Percentiles rank a stretch among this genome's conserved stretches.
These are phyloP conservation scores for Collybia sp. DNA, from an alignment of 768 basidiomycete genomes.

Conservation along the genomic window DNA sequence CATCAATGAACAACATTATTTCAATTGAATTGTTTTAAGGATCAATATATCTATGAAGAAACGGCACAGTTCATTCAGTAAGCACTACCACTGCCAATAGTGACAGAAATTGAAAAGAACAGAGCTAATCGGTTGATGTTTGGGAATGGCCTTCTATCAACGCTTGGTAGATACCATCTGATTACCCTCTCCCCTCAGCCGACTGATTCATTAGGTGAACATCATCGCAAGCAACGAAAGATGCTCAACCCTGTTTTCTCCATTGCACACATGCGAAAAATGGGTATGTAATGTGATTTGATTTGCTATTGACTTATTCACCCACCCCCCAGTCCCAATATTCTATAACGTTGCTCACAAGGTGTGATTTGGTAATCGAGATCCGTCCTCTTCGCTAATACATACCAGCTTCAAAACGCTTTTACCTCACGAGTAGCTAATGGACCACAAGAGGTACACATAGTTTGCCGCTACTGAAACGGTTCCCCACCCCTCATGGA, in stretches of 20 bases:
- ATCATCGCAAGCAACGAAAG: conserved; percentile 36
- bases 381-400: not conserved
- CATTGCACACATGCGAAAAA: conserved; percentile 31
- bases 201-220: conserved; percentile 22
- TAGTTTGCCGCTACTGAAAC: no score
- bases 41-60: conserved; percentile 25
- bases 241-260: conserved; percentile 43
- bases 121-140: conserved; percentile 15
- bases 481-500: not conserved
- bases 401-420: conserved; percentile 18
- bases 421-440: conserved; percentile 16
- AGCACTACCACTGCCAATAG: not conserved
- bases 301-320: no score
- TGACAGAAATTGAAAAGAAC: not conserved
- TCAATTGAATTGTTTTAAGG: conserved; percentile 12
- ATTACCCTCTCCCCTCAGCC: not conserved
- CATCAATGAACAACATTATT: not conserved
- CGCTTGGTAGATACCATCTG: conserved; percentile 13
- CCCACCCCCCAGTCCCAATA: conserved; percentile 19
- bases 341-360: conserved; percentile 25
- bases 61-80: conserved; percentile 18
- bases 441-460: conserved; percentile 25
- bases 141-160: conserved; percentile 21
- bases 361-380: conserved; percentile 10
- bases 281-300: conserved; percentile 8